Evolutionary conservation across 805 yeast genomes (phyloP), one percentile per base, ranked within the genome.

Genomic region (Saccharomyces paradoxus): DNA sequence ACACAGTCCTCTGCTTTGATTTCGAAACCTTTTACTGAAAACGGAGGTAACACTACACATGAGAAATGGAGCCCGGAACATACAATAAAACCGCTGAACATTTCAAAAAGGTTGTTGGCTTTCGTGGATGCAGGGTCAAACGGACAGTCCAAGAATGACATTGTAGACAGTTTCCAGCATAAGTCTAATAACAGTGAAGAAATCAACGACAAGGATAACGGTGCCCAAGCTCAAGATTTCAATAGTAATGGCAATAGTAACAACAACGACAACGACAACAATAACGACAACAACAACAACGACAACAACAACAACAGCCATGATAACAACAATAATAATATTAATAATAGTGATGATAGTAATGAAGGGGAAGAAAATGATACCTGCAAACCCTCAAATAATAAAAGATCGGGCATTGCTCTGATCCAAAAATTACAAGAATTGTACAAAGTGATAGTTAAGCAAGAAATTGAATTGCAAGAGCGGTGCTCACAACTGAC

Each of bases 341-440:
- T 52, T 32, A 49, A 55, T 32, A 54, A 62, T 51, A 56, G 58
- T 54, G 55, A 60, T 50, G 54, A 64, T 47, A 60, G 59, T 49
- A 60, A 58, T 53, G 44, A 37, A 17, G 5, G 24, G 44, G 44
- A 37, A 17, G 44, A 37, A 17, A 17, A 21, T 51, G 41, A 48
- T 47, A 14, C 24, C 48, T 27, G 46, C 57, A 50, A 50, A 3
- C 50, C 48, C 59, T 24, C 44, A 37, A 58, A 59, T 52, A 56
- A 53, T 64, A 64, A 69, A 46, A 65, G 62, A 54, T 58, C 70
- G 81, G 60, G 71, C 52, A 72, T 68, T 59, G 81, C 81, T 51
- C 71, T 86, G 49, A 88, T 88, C 1, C 75, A 85, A 1, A 85
- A 85, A 64, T 67, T 86, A 27, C 89, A 86, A 67, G 90, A 86